Evolutionary conservation across 495 filamentous ascomycete genomes (phyloP).

Genomic region (Evansstolkia leycettana): DNA sequence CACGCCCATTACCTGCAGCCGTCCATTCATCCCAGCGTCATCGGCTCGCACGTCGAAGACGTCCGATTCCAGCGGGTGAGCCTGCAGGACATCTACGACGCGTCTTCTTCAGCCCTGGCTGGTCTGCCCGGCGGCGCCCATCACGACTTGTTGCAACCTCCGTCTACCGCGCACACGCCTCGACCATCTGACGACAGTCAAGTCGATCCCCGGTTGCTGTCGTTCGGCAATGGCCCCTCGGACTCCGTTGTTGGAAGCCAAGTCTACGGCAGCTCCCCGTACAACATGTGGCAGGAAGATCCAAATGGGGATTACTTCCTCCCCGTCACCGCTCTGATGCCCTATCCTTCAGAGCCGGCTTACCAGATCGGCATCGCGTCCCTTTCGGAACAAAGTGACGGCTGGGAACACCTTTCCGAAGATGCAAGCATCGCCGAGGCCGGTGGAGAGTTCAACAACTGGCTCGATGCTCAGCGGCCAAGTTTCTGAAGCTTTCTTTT

Average conservation of each 20-base stretch:
- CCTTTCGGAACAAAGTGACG: too few relatives aligned
- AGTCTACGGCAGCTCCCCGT: conserved; percentile 6
- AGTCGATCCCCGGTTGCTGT: conserved; percentile 34
- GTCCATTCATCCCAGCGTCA: conserved; percentile 28
- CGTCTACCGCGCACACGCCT: conserved; percentile 10
- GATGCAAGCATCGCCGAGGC: conserved; percentile 6
- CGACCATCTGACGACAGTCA: conserved; percentile 13
- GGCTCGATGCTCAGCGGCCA: conserved; percentile 7
- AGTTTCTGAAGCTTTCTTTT: neutral
- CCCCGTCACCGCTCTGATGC: conserved; percentile 5
- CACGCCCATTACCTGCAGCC: conserved; percentile 51
- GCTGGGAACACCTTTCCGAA: conserved; percentile 4
- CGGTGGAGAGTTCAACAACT: conserved; percentile 8
- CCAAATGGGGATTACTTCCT: conserved; percentile 6
- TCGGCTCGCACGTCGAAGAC: conserved; percentile 16
- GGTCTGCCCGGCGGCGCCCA: conserved; percentile 43
- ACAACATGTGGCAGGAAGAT: conserved; percentile 10
- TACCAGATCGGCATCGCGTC: too few relatives aligned
- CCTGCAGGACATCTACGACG: conserved; percentile 9
- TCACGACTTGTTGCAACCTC: conserved; percentile 38
- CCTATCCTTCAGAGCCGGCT: neutral
- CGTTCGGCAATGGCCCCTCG: conserved; percentile 12
- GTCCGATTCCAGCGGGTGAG: conserved; percentile 17
- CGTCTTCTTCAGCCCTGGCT: conserved; percentile 22
- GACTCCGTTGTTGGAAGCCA: conserved; percentile 1